phyloP scores from a whole-genome alignment of 371 early-diverging fungal species.

The Rhizopus delemar region DNA sequence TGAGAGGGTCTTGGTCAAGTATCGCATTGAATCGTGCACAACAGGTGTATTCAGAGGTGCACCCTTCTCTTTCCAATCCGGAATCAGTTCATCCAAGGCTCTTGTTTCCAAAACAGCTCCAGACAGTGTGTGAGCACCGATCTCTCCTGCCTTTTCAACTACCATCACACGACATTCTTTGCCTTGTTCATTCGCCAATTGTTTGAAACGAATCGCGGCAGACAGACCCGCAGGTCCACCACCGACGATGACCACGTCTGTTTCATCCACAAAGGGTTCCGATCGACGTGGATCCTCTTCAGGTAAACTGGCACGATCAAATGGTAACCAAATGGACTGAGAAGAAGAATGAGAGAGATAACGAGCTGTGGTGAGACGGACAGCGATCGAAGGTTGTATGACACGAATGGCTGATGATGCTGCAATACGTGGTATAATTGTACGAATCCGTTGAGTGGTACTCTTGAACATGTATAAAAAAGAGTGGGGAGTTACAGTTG shows the following conservation, averaged over 20 bases:
- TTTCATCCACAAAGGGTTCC: constrained; percentile 80
- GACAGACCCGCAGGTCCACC: constrained; percentile 94
- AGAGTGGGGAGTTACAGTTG: constrained; percentile 18
- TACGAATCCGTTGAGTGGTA: constrained; percentile 18
- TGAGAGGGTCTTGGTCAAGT: constrained; percentile 76
- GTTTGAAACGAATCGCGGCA: constrained; percentile 93
- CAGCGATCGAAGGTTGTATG: constrained; percentile 28
- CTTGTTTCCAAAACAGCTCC: constrained; percentile 95
- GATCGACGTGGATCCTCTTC: constrained; percentile 48
- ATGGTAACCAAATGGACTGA: constrained; percentile 42
- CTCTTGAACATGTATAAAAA: not conserved
- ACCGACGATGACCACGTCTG: constrained; percentile 96
- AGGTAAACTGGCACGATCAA: constrained; percentile 35
- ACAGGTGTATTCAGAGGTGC: constrained; percentile 93
- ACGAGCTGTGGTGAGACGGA: constrained; percentile 24
- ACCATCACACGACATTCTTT: constrained; percentile 90
- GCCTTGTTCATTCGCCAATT: constrained; percentile 82
- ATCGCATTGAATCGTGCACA: constrained; percentile 81
- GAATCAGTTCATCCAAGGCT: constrained; percentile 92
- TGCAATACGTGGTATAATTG: constrained; percentile 18
- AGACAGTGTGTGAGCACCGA: constrained; percentile 94
- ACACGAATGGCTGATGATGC: not conserved
- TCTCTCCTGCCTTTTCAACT: constrained; percentile 93
- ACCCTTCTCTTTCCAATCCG: constrained; percentile 96
- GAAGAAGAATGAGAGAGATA: constrained; percentile 27